A percentile compares a stretch with the other conserved stretches of the same genome.
phyloP scores from a whole-genome alignment of 2,329 filamentous ascomycete species.

The Penicillium occitanis region DNA sequence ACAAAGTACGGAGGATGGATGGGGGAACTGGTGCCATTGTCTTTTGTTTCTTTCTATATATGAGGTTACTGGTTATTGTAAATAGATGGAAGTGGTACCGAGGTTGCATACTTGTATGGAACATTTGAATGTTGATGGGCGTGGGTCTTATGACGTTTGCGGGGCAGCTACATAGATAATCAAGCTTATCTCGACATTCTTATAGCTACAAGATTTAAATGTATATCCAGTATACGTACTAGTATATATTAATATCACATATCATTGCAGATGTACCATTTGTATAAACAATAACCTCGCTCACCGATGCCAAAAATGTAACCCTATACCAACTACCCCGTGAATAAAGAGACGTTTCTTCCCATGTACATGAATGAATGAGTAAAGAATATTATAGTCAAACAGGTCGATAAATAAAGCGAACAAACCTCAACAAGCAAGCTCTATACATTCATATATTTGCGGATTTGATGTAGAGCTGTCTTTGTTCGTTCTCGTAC shows the following conservation, averaged over 20 bases:
- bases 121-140: neutral
- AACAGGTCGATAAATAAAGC: neutral
- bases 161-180: conserved; percentile 1
- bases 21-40: conserved; percentile 34
- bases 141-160: conserved; percentile 26
- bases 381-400: conserved; percentile 6
- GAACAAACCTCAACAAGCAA: neutral
- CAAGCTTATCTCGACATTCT: neutral
- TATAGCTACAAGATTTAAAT: neutral
- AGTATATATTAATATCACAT: conserved; percentile 9
- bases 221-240: neutral
- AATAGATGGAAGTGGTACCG: neutral
- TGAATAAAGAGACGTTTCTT: neutral
- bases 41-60: neutral
- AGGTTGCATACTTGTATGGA: neutral
- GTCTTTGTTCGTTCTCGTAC: conserved; percentile 81
- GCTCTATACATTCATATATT: conserved; percentile 14
- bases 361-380: conserved; percentile 11
- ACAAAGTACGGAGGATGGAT: conserved; percentile 41
- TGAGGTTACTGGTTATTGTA: neutral
- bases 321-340: neutral
- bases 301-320: conserved; percentile 9
- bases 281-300: conserved; percentile 14
- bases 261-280: conserved; percentile 4
- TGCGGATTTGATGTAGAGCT: conserved; percentile 68